Base-by-base conservation (phyloP, 2,329 filamentous ascomycete genomes). In the Cladophialophora yegresii region DNA sequence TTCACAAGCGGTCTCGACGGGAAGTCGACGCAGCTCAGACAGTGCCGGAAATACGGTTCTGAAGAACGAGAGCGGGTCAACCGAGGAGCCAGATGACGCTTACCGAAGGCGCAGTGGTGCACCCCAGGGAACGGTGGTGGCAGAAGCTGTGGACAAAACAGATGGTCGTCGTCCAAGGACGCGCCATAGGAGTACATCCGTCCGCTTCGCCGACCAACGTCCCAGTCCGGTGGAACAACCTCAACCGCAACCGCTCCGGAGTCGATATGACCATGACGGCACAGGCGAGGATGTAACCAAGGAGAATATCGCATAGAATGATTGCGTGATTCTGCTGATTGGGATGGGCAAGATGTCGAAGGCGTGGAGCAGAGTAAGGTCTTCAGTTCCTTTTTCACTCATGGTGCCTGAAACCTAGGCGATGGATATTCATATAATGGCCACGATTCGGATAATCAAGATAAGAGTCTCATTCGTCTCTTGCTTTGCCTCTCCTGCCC, bases 1-100 rank as follows among this genome's bases (percentile, higher is more conserved):
- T 5, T 71, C 70, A 26, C 64, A 65, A 43, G 64, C 67, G 9
- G 51, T 68, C 13, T 65, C 63, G 4, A 67, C 57, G 32, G 55
- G 51, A 30, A 66, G 61, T 47, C 56, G 54, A 26, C 60, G 53
- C 9, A 61, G 59, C 22, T 68, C 64, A 23, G 61, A 58, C 8
- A 55, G 51, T 10, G 59, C 54, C 5, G 62, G 54, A 47, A 26
- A 13, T 8, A 20, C n/a, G 6, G n/a, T 12, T n/a, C 6, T n/a
- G 13, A 30, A 45, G 16, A 57, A 61, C n/a, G 16, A 59, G 20
- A 20, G 12, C 20, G 50, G 33, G 30, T 20, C 36, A 22, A 20
- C 40, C 20, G 36, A 56, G 13, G 49, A 43, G 36, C 22, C 16
- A 4, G 40, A 62, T 20, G 45, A 5, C n/a, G 10, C 16, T 20